These are phyloP conservation scores for Mrakia frigida DNA, from an alignment of 768 basidiomycete species.

Conservation along the genomic window DNA sequence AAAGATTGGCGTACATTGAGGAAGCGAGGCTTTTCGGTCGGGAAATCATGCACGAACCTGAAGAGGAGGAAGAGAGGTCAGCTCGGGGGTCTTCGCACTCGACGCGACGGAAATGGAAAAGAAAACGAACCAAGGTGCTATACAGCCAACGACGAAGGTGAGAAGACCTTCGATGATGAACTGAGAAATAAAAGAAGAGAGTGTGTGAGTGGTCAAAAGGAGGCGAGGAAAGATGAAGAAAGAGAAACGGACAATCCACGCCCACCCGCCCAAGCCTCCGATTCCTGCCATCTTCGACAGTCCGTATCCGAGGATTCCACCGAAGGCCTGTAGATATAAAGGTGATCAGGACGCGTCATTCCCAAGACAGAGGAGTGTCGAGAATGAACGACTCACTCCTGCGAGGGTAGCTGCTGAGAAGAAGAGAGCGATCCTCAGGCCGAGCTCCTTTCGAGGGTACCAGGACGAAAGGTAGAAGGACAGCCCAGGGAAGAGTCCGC, in stretches of 20 bases:
- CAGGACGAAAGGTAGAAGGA: slow-evolving; percentile 18
- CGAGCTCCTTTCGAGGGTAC: slow-evolving; percentile 50
- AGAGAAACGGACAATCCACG: slow-evolving; percentile 51
- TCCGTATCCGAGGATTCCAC: slow-evolving; percentile 59
- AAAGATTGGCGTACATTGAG: slow-evolving; percentile 42
- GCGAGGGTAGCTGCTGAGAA: slow-evolving; percentile 63
- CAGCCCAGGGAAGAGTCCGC: slow-evolving; percentile 24
- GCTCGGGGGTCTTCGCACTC: no score
- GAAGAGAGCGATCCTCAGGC: slow-evolving; percentile 63
- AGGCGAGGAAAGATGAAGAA: not conserved
- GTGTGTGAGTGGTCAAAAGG: slow-evolving; percentile 37
- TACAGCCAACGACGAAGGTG: slow-evolving; percentile 48
- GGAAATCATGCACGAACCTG: slow-evolving; percentile 56
- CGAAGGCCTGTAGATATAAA: not conserved
- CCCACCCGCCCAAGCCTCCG: slow-evolving; percentile 58
- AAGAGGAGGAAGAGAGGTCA: no score
- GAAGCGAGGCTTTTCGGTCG: slow-evolving; percentile 53
- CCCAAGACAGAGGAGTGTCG: no score
- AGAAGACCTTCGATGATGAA: slow-evolving; percentile 44
- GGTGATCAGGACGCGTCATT: no score
- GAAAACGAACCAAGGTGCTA: slow-evolving; percentile 46
- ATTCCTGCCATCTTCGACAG: slow-evolving; percentile 59
- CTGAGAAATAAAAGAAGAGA: slow-evolving; percentile 41
- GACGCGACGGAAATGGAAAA: no score
- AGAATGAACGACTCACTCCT: slow-evolving; percentile 43